phyloP scores from a whole-genome alignment of 768 basidiomycete species.

The Fomitopsis serialis region DNA sequence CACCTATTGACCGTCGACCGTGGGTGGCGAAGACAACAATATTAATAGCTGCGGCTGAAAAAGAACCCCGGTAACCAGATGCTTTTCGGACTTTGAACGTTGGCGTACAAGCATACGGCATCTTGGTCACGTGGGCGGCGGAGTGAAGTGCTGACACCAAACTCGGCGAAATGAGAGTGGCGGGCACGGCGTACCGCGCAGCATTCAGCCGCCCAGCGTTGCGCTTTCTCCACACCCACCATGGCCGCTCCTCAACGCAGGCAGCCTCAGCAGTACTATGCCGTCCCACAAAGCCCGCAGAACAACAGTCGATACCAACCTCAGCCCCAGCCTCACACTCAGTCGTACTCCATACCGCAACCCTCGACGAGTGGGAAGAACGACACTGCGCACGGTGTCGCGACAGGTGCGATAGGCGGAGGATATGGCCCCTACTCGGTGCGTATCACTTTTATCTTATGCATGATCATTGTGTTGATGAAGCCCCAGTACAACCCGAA shows the following conservation, averaged over 20 bases:
- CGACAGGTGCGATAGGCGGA: constrained; percentile 70
- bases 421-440: constrained; percentile 89
- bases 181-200: neutral
- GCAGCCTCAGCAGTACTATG: constrained; percentile 55
- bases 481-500: constrained; percentile 51
- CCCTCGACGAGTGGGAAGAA: constrained; percentile 27
- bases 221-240: constrained; percentile 6
- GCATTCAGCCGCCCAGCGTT: neutral
- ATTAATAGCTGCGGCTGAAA: too few species aligned
- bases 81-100: too few species aligned
- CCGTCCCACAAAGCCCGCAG: constrained; percentile 57
- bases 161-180: too few species aligned
- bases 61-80: too few species aligned
- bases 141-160: too few species aligned
- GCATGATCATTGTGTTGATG: neutral
- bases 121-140: too few species aligned
- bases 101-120: too few species aligned
- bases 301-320: constrained; percentile 27
- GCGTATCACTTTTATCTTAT: constrained; percentile 5
- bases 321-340: constrained; percentile 12
- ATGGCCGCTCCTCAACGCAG: constrained; percentile 35
- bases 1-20: too few species aligned
- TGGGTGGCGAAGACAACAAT: too few species aligned
- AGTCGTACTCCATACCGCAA: constrained; percentile 21
- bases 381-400: constrained; percentile 73